Evolutionary conservation across 306 rosid species (phyloP).

Genomic region (Malus sylvestris): DNA sequence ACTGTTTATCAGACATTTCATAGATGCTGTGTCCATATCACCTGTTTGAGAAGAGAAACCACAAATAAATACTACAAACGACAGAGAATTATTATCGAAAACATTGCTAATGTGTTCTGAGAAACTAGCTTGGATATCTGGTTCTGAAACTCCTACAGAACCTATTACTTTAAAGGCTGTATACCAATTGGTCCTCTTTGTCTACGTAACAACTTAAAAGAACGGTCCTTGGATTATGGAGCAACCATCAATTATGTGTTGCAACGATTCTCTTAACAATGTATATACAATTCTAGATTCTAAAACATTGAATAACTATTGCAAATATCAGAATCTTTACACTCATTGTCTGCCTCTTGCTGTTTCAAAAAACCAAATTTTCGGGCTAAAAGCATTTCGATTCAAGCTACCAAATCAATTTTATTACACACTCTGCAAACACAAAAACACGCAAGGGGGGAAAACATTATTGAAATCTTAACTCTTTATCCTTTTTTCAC

Average conservation of each 20-base stretch:
- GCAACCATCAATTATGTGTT: background rate
- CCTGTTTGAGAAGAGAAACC: constrained; percentile 39
- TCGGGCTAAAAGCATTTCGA: background rate
- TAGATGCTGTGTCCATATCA: constrained; percentile 50
- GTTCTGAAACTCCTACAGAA: background rate
- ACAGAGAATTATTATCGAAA: background rate
- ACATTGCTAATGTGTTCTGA: background rate
- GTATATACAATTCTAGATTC: background rate
- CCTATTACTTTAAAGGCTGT: background rate
- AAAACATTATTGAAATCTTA: background rate
- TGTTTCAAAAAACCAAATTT: background rate
- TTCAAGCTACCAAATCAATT: background rate
- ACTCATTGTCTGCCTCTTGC: background rate
- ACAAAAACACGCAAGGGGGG: background rate
- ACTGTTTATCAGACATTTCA: constrained; percentile 74
- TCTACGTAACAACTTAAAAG: background rate
- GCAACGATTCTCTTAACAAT: background rate
- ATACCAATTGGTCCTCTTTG: background rate
- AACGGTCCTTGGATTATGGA: background rate
- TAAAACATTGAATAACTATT: background rate
- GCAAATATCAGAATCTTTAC: constrained; percentile 5
- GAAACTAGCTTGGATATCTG: background rate
- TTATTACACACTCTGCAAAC: background rate
- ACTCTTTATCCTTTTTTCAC: background rate
- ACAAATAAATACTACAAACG: constrained; percentile 12